These are phyloP conservation scores for Camellia oleifera DNA, from an alignment of 179 eudicot species.

Conservation along the genomic window DNA sequence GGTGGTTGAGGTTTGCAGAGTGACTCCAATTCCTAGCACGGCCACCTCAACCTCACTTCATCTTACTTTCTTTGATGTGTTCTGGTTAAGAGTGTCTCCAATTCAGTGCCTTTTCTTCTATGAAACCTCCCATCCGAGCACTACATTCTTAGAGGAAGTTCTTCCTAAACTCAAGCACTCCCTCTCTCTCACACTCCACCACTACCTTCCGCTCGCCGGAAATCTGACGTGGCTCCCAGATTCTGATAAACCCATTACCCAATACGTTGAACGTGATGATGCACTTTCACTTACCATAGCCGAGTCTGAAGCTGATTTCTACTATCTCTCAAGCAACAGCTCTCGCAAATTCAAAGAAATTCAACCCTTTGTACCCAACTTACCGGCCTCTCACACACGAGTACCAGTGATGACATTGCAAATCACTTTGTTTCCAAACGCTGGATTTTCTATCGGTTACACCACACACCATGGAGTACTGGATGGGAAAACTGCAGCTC, in stretches of 20 bases:
- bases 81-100: slow-evolving; percentile 47
- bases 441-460: slow-evolving; percentile 39
- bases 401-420: slow-evolving; percentile 29
- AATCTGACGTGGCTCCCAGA: slow-evolving; percentile 11
- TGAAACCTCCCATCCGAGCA: slow-evolving; percentile 17
- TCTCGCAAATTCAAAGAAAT: slow-evolving; percentile 17
- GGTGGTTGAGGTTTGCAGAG: slow-evolving; percentile 24
- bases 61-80: slow-evolving; percentile 56
- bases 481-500: slow-evolving; percentile 35
- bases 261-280: slow-evolving; percentile 21
- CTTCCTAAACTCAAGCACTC: slow-evolving; percentile 51
- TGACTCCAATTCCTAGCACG: slow-evolving; percentile 31
- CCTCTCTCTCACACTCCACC: slow-evolving; percentile 53
- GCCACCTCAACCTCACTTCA: slow-evolving; percentile 26
- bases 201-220: slow-evolving; percentile 38
- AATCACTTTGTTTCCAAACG: slow-evolving; percentile 32
- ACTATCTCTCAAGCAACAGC: slow-evolving; percentile 19
- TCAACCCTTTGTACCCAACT: slow-evolving; percentile 5
- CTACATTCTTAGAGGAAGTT: slow-evolving; percentile 22
- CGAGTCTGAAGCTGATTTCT: slow-evolving; percentile 27
- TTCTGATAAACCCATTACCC: slow-evolving; percentile 11
- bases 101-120: slow-evolving; percentile 56
- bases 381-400: slow-evolving; percentile 16
- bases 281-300: slow-evolving; percentile 35
- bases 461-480: slow-evolving; percentile 31